These are phyloP conservation scores for Graphium sp. DNA, from an alignment of 2,329 filamentous ascomycete genomes.

Conservation along the genomic window DNA sequence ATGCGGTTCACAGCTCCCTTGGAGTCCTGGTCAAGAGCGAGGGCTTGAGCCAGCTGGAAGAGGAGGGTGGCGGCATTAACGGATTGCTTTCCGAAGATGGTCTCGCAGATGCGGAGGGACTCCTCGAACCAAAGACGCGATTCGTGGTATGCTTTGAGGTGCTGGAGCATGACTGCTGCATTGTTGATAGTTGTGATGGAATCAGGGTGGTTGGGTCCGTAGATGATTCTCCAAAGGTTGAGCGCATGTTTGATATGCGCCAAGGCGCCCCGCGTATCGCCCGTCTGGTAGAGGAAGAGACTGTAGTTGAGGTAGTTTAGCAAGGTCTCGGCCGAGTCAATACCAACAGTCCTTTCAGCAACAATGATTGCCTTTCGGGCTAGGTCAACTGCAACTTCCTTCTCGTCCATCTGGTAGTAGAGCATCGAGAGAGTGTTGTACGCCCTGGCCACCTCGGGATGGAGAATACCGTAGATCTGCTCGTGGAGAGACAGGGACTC, in stretches of 20 bases:
- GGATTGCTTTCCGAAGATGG: constrained; percentile 74
- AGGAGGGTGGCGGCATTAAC: constrained; percentile 88
- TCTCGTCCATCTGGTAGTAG: constrained; percentile 96
- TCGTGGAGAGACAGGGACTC: constrained; percentile 93
- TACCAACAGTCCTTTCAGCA: constrained; percentile 79
- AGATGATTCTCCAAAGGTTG: constrained; percentile 93
- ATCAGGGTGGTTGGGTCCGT: constrained; percentile 84
- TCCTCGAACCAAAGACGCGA: constrained; percentile 95
- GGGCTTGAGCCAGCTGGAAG: constrained; percentile 91
- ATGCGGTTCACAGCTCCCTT: constrained; percentile 84
- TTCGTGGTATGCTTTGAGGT: constrained; percentile 85
- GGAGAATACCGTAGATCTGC: constrained; percentile 95
- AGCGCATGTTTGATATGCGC: constrained; percentile 83
- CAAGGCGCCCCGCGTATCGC: constrained; percentile 78
- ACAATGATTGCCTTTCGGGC: constrained; percentile 95
- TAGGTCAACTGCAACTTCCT: constrained; percentile 85
- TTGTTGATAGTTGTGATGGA: constrained; percentile 99
- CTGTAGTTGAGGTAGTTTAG: constrained; percentile 92
- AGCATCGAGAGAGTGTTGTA: constrained; percentile 93
- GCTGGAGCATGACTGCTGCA: constrained; percentile 94
- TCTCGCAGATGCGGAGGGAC: constrained; percentile 75
- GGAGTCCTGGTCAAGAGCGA: constrained; percentile 89
- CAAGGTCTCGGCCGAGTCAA: constrained; percentile 87
- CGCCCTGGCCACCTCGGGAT: constrained; percentile 87
- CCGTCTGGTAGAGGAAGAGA: constrained; percentile 81